These are phyloP conservation scores for Laburnicola sp. DNA, from an alignment of 2,329 filamentous ascomycete species.

Conservation along the genomic window DNA sequence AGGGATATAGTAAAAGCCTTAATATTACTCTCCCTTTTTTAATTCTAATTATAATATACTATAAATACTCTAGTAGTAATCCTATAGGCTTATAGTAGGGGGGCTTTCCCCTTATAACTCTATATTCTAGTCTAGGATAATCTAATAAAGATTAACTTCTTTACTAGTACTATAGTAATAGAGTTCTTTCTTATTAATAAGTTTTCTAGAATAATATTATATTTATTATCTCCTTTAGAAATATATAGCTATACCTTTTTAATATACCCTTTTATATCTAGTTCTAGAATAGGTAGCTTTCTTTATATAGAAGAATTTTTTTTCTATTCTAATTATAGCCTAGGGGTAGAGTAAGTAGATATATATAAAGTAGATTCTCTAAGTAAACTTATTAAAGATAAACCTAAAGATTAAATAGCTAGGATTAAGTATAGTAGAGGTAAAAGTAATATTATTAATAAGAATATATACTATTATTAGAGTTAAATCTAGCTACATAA, in stretches of 20 bases:
- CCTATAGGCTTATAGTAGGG: too few species aligned
- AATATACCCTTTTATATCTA: conserved; percentile 4
- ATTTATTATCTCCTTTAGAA: conserved; percentile 1
- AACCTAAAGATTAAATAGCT: background rate
- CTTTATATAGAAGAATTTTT: conserved; percentile 1
- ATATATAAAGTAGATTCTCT: background rate
- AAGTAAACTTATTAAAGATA: background rate
- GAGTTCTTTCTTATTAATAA: conserved; percentile 5
- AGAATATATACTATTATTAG: conserved; percentile 3
- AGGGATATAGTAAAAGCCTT: too few species aligned
- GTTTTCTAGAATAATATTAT: conserved; percentile 8
- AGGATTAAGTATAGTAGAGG: conserved; percentile 1
- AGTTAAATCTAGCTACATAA: background rate
- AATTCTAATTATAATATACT: too few species aligned
- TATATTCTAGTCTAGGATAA: too few species aligned
- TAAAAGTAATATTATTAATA: conserved; percentile 1
- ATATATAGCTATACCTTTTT: conserved; percentile 5
- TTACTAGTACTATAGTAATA: conserved; percentile 1
- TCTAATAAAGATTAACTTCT: conserved; percentile 5
- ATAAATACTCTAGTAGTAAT: too few species aligned
- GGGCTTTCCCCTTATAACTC: too few species aligned
- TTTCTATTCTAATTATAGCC: background rate
- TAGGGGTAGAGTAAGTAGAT: background rate
- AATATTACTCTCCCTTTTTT: too few species aligned
- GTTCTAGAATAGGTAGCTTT: background rate